Conservation (phyloP, 129 eudicot species). For the Heracleum sosnowskyi region DNA sequence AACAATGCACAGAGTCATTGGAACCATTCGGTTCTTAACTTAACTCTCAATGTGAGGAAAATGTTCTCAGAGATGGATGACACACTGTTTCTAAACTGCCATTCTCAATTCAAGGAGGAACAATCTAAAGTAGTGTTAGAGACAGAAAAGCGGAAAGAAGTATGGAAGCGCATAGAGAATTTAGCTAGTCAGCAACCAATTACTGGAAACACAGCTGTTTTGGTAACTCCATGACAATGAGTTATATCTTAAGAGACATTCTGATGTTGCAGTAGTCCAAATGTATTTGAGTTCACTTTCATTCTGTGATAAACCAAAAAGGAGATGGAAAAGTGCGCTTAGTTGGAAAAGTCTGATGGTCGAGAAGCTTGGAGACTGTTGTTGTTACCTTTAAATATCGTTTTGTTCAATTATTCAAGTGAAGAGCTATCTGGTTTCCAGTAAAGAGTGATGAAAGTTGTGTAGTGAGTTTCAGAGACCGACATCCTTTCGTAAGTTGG, state of each 20-base stretch:
- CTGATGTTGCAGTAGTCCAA: conserved; percentile 3
- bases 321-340: conserved; percentile 1
- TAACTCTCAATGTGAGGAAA: conserved; percentile 64
- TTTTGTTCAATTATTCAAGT: background rate
- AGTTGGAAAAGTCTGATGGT: background rate
- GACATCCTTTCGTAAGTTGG: background rate
- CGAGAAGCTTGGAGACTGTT: background rate
- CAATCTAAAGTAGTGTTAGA: conserved; percentile 32
- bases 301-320: background rate
- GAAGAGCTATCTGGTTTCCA: conserved; percentile 8
- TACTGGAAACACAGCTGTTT: conserved; percentile 3
- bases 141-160: conserved; percentile 53
- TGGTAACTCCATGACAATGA: conserved; percentile 2
- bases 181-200: conserved; percentile 35
- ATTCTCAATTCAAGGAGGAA: conserved; percentile 53
- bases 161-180: conserved; percentile 63
- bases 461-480: background rate
- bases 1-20: conserved; percentile 67
- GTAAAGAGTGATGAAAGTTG: background rate
- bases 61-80: conserved; percentile 86
- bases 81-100: conserved; percentile 48
- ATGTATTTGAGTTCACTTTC: background rate
- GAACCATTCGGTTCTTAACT: conserved; percentile 83
- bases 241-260: background rate
- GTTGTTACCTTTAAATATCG: conserved; percentile 6